These are phyloP conservation scores for Umbelopsis ramanniana DNA, from an alignment of 192 early-diverging fungal genomes.

Conservation along the genomic window DNA sequence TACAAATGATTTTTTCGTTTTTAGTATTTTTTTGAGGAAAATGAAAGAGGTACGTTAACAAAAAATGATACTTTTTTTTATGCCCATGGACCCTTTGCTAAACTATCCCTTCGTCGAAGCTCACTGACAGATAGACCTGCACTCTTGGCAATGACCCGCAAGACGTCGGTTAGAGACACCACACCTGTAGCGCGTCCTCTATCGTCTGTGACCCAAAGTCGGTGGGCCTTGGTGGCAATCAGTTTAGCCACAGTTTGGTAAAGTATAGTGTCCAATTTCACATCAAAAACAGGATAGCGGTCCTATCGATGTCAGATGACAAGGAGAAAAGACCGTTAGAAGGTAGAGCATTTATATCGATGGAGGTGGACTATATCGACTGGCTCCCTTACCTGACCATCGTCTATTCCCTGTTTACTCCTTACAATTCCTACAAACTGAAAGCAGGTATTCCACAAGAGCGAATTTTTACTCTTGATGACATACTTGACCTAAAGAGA, in stretches of 20 bases:
- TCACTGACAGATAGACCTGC: conserved; percentile 10
- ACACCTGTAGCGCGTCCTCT: conserved; percentile 64
- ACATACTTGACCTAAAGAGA: conserved; percentile 3
- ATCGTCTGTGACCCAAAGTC: conserved; percentile 77
- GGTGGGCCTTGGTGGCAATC: conserved; percentile 79
- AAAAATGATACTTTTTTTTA: background rate
- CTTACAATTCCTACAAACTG: conserved; percentile 66
- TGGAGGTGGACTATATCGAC: background rate
- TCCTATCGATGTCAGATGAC: conserved; percentile 42
- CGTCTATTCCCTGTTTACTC: conserved; percentile 66
- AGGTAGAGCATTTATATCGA: background rate
- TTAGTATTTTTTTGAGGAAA: background rate
- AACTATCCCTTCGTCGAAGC: background rate
- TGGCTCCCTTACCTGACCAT: conserved; percentile 56
- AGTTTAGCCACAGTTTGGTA: conserved; percentile 76
- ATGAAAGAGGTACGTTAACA: background rate
- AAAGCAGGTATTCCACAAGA: conserved; percentile 62
- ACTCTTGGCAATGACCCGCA: conserved; percentile 42
- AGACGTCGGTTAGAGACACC: conserved; percentile 81
- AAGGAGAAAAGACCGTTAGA: background rate
- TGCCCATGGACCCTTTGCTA: conserved; percentile 20
- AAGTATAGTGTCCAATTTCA: conserved; percentile 70
- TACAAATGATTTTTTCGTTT: background rate
- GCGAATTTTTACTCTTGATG: conserved; percentile 36
- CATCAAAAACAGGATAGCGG: conserved; percentile 77